Percentiles rank a stretch among this genome's conserved stretches.
Conservation (phyloP, 2,329 filamentous ascomycete genomes). For the Trichophyton simii region DNA sequence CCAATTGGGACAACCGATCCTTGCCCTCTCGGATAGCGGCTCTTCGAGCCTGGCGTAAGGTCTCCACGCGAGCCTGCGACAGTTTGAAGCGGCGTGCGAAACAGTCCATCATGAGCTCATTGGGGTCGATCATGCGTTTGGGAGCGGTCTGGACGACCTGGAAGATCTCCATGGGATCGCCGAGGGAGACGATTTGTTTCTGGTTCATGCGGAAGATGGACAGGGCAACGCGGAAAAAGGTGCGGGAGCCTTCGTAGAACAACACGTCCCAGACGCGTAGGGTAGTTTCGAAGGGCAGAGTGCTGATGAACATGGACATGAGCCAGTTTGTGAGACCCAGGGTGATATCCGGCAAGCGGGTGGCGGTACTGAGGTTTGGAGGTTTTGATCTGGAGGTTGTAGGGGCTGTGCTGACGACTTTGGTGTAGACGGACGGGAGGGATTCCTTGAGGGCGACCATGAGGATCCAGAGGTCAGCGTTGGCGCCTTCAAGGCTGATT, state of each 20-base stretch:
- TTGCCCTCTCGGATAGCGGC: slow-evolving; percentile 34
- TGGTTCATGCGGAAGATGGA: slow-evolving; percentile 86
- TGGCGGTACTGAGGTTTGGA: slow-evolving; percentile 31
- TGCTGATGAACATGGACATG: slow-evolving; percentile 93
- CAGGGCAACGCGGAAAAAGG: slow-evolving; percentile 80
- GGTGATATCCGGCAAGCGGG: slow-evolving; percentile 71
- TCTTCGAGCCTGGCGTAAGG: slow-evolving; percentile 56
- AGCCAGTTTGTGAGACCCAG: slow-evolving; percentile 94
- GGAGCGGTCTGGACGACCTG: slow-evolving; percentile 84
- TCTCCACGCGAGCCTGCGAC: slow-evolving; percentile 69
- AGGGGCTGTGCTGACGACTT: slow-evolving; percentile 61
- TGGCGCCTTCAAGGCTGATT: slow-evolving; percentile 77
- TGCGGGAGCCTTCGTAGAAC: slow-evolving; percentile 90
- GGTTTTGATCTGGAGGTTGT: slow-evolving; percentile 26
- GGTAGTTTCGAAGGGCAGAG: slow-evolving; percentile 79
- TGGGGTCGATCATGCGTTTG: slow-evolving; percentile 67
- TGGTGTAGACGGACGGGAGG: slow-evolving; percentile 72
- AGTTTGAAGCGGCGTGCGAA: slow-evolving; percentile 69
- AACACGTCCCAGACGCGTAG: slow-evolving; percentile 91
- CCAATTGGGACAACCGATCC: slow-evolving; percentile 26
- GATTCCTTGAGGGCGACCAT: slow-evolving; percentile 77
- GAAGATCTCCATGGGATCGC: slow-evolving; percentile 89
- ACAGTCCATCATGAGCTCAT: slow-evolving; percentile 67
- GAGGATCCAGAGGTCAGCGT: slow-evolving; percentile 84
- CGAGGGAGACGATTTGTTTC: slow-evolving; percentile 61